phyloP scores from a whole-genome alignment of 192 early-diverging fungal genomes.

The Rhizoclosmatium globosum region DNA sequence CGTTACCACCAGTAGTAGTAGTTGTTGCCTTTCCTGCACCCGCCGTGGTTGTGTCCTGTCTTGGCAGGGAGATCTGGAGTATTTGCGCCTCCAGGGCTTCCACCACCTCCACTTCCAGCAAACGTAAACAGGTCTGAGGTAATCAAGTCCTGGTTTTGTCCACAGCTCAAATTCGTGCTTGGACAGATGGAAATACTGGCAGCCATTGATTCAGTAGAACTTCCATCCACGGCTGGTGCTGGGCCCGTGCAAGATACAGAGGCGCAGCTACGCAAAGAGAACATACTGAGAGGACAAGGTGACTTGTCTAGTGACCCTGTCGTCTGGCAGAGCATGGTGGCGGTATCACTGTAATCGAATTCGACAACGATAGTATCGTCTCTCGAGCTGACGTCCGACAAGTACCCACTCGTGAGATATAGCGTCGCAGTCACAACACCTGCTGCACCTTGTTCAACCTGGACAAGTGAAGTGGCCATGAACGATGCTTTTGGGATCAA shows the following conservation, averaged over 20 bases:
- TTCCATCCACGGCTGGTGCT: neutral
- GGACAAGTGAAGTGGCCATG: neutral
- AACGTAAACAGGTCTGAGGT: too few relatives aligned
- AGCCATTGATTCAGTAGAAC: neutral
- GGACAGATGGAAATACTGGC: too few relatives aligned
- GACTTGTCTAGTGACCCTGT: neutral
- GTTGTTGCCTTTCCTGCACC: neutral
- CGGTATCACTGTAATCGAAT: neutral
- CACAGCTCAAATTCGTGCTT: too few relatives aligned
- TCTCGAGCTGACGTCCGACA: neutral
- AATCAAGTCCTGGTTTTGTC: too few relatives aligned
- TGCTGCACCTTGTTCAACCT: neutral
- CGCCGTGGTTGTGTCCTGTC: neutral
- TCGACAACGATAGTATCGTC: neutral
- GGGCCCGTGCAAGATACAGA: neutral
- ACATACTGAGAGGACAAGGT: neutral
- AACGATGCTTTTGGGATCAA: too few relatives aligned
- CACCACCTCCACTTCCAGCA: neutral
- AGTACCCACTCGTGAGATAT: neutral
- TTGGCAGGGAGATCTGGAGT: neutral
- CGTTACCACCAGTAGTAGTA: too few relatives aligned
- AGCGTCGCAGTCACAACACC: neutral
- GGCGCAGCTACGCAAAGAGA: neutral
- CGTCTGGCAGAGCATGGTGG: neutral
- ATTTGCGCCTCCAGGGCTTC: neutral